These are phyloP conservation scores for Tolypocladium ophioglossoides DNA, from an alignment of 2,329 filamentous ascomycete species.

Conservation along the genomic window DNA sequence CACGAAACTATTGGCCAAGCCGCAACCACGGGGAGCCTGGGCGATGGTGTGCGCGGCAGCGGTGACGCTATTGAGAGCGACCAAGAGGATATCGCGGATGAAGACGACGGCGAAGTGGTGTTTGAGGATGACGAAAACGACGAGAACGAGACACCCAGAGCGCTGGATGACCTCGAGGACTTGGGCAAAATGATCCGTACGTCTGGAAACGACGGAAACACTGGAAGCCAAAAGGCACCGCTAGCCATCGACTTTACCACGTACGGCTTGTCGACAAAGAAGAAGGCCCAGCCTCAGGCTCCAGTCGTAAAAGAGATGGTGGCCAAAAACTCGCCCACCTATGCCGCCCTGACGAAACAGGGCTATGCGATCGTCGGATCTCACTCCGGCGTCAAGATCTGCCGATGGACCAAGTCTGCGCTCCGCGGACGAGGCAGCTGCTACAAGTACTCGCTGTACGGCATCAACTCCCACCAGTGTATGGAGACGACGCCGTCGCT, in stretches of 20 bases:
- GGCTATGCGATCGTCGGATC: conserved; percentile 92
- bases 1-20: conserved; percentile 57
- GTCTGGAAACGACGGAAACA: conserved; percentile 24
- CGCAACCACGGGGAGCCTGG: conserved; percentile 47
- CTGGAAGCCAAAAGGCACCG: conserved; percentile 23
- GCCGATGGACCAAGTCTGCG: conserved; percentile 96
- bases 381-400: conserved; percentile 95
- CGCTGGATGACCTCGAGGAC: conserved; percentile 75
- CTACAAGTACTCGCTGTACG: conserved; percentile 97
- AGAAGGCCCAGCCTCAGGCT: conserved; percentile 25
- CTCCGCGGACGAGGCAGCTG: conserved; percentile 87
- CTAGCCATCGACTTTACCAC: conserved; percentile 86
- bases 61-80: conserved; percentile 80
- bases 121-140: conserved; percentile 29
- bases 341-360: conserved; percentile 84
- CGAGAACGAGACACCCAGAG: conserved; percentile 24
- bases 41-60: conserved; percentile 62
- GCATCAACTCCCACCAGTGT: conserved; percentile 90
- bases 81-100: conserved; percentile 56
- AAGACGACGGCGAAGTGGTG: conserved; percentile 42
- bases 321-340: conserved; percentile 78
- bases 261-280: conserved; percentile 42
- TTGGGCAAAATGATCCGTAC: conserved; percentile 55
- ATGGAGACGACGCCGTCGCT: conserved; percentile 97
- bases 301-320: conserved; percentile 79